Conservation (phyloP, 2,329 filamentous ascomycete genomes). For the Penicillium sp. region DNA sequence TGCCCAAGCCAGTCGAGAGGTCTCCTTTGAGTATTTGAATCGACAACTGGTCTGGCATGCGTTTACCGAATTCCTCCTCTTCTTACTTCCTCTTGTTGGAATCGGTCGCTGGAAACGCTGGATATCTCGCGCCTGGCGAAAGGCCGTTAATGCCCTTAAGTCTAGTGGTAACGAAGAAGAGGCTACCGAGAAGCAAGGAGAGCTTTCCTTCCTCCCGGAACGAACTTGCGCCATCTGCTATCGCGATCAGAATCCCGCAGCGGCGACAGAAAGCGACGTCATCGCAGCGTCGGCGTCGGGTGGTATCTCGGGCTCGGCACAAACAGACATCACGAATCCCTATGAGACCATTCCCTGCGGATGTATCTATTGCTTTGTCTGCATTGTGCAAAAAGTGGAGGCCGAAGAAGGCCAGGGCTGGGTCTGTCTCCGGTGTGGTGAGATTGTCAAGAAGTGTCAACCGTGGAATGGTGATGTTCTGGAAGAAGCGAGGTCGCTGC, state of each 20-base stretch:
- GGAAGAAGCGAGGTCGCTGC: constrained; percentile 36
- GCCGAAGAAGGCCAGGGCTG: constrained; percentile 92
- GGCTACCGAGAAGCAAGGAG: constrained; percentile 58
- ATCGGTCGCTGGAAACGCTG: constrained; percentile 90
- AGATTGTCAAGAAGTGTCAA: constrained; percentile 76
- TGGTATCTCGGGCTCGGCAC: constrained; percentile 80
- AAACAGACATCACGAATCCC: constrained; percentile 93
- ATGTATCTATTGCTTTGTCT: constrained; percentile 95
- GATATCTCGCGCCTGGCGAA: constrained; percentile 82
- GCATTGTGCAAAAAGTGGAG: constrained; percentile 84
- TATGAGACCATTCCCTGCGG: constrained; percentile 88
- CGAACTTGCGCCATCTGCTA: constrained; percentile 97
- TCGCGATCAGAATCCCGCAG: constrained; percentile 76
- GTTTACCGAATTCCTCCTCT: constrained; percentile 98
- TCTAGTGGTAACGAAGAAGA: constrained; percentile 50
- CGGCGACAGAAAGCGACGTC: constrained; percentile 71
- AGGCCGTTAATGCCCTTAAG: constrained; percentile 64
- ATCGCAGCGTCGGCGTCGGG: constrained; percentile 65
- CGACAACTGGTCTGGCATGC: constrained; percentile 98
- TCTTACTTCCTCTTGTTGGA: constrained; percentile 92
- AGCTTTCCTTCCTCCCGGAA: constrained; percentile 83
- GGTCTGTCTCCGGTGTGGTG: constrained; percentile 85
- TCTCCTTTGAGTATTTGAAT: constrained; percentile 97
- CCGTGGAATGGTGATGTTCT: constrained; percentile 92
- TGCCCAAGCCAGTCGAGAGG: constrained; percentile 81